phyloP scores from a whole-genome alignment of 2,329 filamentous ascomycete species.

The Cercospora sp. region DNA sequence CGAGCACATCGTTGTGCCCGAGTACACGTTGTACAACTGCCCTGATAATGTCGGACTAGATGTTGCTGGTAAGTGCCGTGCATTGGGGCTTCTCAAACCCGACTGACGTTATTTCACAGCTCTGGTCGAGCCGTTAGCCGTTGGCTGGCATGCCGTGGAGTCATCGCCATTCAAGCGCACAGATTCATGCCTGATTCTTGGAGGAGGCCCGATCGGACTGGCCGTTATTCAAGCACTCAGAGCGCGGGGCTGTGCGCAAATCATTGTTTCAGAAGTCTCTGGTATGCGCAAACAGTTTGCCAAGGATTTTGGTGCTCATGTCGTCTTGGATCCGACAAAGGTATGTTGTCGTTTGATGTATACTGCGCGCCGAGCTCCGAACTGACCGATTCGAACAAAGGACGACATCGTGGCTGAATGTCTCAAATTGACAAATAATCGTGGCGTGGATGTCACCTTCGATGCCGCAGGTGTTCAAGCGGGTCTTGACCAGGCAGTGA shows the following conservation, averaged over 20 bases:
- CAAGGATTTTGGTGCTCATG: constrained; percentile 53
- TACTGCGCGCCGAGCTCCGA: constrained; percentile 34
- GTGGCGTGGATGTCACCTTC: constrained; percentile 54
- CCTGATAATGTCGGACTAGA: constrained; percentile 55
- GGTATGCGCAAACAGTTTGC: constrained; percentile 52
- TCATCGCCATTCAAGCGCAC: constrained; percentile 51
- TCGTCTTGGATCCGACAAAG: constrained; percentile 53
- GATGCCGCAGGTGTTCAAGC: constrained; percentile 57
- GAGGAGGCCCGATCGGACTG: constrained; percentile 57
- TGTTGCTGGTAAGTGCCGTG: constrained; percentile 42
- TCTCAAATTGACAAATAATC: constrained; percentile 46
- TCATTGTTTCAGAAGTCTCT: constrained; percentile 57
- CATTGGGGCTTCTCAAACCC: not conserved
- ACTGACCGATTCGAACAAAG: constrained; percentile 50
- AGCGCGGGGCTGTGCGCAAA: constrained; percentile 48
- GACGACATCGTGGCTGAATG: constrained; percentile 50
- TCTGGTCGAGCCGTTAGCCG: constrained; percentile 56
- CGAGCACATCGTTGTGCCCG: constrained; percentile 54
- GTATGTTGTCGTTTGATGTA: constrained; percentile 41
- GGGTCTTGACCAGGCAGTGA: constrained; percentile 52
- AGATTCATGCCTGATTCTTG: constrained; percentile 52
- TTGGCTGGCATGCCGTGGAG: constrained; percentile 58
- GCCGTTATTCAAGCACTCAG: constrained; percentile 51
- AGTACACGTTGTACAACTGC: constrained; percentile 48
- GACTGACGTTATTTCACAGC: constrained; percentile 37